Percentiles rank a stretch among this genome's conserved stretches.
Conservation (phyloP, 805 yeast genomes). For the Kuraishia cidri region DNA sequence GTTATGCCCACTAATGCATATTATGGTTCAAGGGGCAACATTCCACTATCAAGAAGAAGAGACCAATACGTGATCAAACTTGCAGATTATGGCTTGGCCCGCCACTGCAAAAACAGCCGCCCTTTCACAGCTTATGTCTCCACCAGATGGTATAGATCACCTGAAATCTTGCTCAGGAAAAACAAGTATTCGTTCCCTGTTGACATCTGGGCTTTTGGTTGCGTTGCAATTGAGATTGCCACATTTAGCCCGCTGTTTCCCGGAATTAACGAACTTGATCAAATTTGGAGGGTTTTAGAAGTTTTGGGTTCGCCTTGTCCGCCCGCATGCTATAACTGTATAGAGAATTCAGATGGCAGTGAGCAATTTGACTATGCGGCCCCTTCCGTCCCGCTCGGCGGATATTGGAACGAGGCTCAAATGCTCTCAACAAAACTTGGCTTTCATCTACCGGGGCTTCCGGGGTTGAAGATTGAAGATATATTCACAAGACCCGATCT, state of each 20-base stretch:
- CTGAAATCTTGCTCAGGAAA: slow-evolving; percentile 66
- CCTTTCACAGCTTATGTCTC: slow-evolving; percentile 72
- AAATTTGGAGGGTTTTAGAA: slow-evolving; percentile 57
- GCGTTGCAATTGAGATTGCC: slow-evolving; percentile 67
- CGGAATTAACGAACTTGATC: slow-evolving; percentile 74
- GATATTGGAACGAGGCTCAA: slow-evolving; percentile 63
- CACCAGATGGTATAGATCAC: slow-evolving; percentile 82
- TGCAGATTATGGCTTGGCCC: slow-evolving; percentile 76
- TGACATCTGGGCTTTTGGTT: slow-evolving; percentile 85
- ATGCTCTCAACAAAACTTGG: slow-evolving; percentile 44
- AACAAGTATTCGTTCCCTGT: slow-evolving; percentile 57
- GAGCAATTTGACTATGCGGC: too few species aligned
- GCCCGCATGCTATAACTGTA: slow-evolving; percentile 4
- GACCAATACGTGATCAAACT: slow-evolving; percentile 57
- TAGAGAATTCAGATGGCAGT: too few species aligned
- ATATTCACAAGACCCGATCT: slow-evolving; percentile 37
- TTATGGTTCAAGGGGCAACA: slow-evolving; percentile 29
- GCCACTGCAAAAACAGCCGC: slow-evolving; percentile 41
- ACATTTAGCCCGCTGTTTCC: slow-evolving; percentile 76
- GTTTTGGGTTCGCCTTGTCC: slow-evolving; percentile 66
- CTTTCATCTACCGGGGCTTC: slow-evolving; percentile 43
- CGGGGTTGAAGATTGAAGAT: slow-evolving; percentile 37
- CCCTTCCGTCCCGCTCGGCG: slow-evolving; percentile 57
- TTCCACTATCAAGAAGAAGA: slow-evolving; percentile 28
- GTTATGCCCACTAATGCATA: slow-evolving; percentile 50